A percentile compares a stretch with the other conserved stretches of the same genome.
These are phyloP conservation scores for Rhizophora apiculata DNA, from an alignment of 345 rosid genomes.

Conservation along the genomic window DNA sequence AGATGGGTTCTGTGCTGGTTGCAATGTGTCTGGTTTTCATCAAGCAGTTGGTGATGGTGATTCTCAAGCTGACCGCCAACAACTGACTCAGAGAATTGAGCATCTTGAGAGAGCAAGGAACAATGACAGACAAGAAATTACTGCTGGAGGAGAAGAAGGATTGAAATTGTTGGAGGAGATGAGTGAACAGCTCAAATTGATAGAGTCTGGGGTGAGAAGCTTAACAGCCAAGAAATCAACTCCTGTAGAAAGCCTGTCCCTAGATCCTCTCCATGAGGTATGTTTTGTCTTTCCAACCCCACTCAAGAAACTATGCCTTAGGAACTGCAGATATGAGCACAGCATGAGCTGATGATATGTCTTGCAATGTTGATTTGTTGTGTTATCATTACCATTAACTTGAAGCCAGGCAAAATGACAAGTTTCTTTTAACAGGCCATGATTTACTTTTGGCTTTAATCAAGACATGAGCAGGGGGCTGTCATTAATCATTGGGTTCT, in stretches of 20 bases:
- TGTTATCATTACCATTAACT: conserved; percentile 1
- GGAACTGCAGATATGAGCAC: too few relatives aligned
- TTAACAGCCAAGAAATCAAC: conserved; percentile 36
- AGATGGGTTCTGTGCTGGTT: conserved; percentile 15
- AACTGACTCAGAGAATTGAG: conserved; percentile 41
- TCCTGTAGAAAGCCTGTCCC: conserved; percentile 23
- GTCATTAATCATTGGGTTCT: neutral
- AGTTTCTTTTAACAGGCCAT: conserved; percentile 57
- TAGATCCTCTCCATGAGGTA: conserved; percentile 47
- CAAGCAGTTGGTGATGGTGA: neutral
- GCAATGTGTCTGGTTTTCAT: conserved; percentile 18
- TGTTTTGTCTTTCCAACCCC: conserved; percentile 2
- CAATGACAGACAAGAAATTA: conserved; percentile 32
- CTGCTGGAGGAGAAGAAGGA: conserved; percentile 41
- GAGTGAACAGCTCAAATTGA: conserved; percentile 50
- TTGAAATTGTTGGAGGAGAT: conserved; percentile 59
- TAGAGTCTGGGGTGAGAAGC: conserved; percentile 54
- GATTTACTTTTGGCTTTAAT: conserved; percentile 76
- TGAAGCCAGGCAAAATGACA: conserved; percentile 5
- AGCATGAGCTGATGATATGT: neutral
- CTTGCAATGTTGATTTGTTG: neutral
- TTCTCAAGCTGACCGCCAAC: conserved; percentile 29
- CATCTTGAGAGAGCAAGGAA: conserved; percentile 45
- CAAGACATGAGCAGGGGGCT: neutral
- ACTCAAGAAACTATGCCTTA: too few relatives aligned